Evolutionary conservation across 1,284 basidiomycete species (phyloP).

Genomic region (Neonothopanus nambi): DNA sequence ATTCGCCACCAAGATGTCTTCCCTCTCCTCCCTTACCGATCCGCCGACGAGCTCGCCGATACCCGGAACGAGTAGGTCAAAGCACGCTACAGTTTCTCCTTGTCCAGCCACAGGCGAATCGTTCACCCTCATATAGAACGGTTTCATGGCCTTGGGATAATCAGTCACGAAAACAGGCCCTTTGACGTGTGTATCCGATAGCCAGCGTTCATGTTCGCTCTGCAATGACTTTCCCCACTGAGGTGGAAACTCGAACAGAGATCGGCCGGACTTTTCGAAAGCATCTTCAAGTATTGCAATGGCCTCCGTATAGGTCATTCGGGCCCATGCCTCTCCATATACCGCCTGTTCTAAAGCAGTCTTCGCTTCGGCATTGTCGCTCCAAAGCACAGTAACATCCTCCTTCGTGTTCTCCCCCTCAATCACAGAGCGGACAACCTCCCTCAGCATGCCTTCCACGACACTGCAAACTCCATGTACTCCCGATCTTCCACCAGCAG

Average conservation of each 20-base stretch:
- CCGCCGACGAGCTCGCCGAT: slow-evolving; percentile 93
- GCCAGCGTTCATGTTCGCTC: slow-evolving; percentile 92
- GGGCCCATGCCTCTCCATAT: slow-evolving; percentile 51
- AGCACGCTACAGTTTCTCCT: slow-evolving; percentile 82
- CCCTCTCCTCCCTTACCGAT: slow-evolving; percentile 85
- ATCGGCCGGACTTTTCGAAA: slow-evolving; percentile 19
- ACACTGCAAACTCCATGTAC: slow-evolving; percentile 66
- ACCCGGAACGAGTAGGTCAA: slow-evolving; percentile 88
- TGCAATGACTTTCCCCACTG: slow-evolving; percentile 74
- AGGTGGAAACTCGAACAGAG: slow-evolving; percentile 56
- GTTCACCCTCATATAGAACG: slow-evolving; percentile 93
- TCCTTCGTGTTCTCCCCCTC: not conserved
- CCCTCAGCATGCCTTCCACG: slow-evolving; percentile 67
- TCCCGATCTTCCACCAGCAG: slow-evolving; percentile 11
- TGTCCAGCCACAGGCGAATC: slow-evolving; percentile 19
- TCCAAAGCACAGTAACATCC: not conserved
- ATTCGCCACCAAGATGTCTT: slow-evolving; percentile 51
- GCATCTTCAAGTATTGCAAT: slow-evolving; percentile 56
- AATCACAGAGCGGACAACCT: slow-evolving; percentile 33
- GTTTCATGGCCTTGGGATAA: slow-evolving; percentile 83
- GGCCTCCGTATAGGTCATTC: slow-evolving; percentile 83
- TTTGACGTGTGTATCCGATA: slow-evolving; percentile 65
- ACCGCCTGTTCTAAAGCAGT: slow-evolving; percentile 37
- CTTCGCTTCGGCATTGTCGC: not conserved
- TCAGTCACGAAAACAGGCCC: slow-evolving; percentile 91